phyloP scores from a whole-genome alignment of 1,284 basidiomycete genomes.

The Testicularia cyperi region DNA sequence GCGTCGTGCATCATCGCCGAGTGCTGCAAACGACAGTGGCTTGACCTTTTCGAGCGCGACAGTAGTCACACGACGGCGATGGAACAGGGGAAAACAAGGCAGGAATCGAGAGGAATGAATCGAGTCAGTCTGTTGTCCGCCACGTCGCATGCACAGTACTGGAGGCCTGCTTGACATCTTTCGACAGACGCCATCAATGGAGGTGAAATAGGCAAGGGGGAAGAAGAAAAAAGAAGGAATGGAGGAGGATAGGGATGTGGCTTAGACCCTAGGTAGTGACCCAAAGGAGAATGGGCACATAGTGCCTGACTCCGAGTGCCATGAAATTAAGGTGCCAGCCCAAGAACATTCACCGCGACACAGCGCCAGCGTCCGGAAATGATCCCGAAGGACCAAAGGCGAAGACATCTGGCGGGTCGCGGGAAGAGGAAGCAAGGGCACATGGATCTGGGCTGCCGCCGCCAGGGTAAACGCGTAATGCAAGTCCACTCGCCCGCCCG shows the following conservation, averaged over 20 bases:
- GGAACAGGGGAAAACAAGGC: neutral
- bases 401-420: constrained; percentile 10
- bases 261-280: constrained; percentile 43
- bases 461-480: constrained; percentile 43
- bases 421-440: constrained; percentile 44
- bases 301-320: constrained; percentile 43
- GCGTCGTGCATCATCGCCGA: neutral
- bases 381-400: neutral
- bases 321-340: constrained; percentile 50
- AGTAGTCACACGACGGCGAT: neutral
- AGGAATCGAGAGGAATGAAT: too few species aligned
- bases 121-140: too few species aligned
- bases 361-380: constrained; percentile 1
- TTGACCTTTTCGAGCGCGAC: constrained; percentile 22
- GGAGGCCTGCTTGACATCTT: too few species aligned
- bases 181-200: too few species aligned
- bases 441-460: constrained; percentile 47
- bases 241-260: constrained; percentile 12
- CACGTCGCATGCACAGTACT: too few species aligned
- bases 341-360: constrained; percentile 39
- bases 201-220: neutral
- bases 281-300: constrained; percentile 41
- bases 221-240: constrained; percentile 5
- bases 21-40: constrained; percentile 6
- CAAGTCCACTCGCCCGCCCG: constrained; percentile 43